Evolutionary conservation across 1,284 basidiomycete genomes (phyloP), one percentile per base, ranked within the genome.

Genomic region (Pascua guehoae): DNA sequence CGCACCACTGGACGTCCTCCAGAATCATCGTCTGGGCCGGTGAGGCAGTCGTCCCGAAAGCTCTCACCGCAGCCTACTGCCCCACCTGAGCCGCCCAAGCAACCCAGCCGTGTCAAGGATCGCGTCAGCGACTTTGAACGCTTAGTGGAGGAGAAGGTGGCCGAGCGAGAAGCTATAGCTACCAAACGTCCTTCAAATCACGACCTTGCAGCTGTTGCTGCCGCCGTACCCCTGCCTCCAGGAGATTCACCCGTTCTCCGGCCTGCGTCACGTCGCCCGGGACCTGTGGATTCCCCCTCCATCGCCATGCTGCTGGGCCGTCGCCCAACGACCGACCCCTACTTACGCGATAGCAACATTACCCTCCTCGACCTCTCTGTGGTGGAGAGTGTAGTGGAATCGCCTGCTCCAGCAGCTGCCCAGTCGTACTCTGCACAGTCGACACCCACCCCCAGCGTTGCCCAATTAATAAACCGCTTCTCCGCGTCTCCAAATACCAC

Each of bases 341-440:
- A 32, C 12, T 32, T 41, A 43, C 32, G 41, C 7, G 14, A 14
- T 14, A 2, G 42, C 38, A 49, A 32, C 32, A 39, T 14, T 44
- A 56, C 54, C 32, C 45, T 62, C 3, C 51, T 56, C 3, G 60
- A 62, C 15, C 41, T 62, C 12, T 58, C 56, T 2, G 41, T 57
- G 24, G 53, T 24, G 4, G 45, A 47, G 38, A 49, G 42, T 32
- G 47, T 45, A 4, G 24, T 7, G 7, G 24, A 32, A 7, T 32
- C 24, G 24, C 24, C 24, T 32, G 24, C 24, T 32, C 24, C 24
- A 32, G 24, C 24, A 7, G 7, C 7, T 32, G 24, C 24, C 24
- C 24, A 32, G 24, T 32, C 24, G 24, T 32, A 43, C 46, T 5
- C 47, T 51, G n/a, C 50, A 32, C 18, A 52, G 42, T 32, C 24